Base-by-base conservation (phyloP, 2,329 filamentous ascomycete species). In the Fusarium newnesense region DNA sequence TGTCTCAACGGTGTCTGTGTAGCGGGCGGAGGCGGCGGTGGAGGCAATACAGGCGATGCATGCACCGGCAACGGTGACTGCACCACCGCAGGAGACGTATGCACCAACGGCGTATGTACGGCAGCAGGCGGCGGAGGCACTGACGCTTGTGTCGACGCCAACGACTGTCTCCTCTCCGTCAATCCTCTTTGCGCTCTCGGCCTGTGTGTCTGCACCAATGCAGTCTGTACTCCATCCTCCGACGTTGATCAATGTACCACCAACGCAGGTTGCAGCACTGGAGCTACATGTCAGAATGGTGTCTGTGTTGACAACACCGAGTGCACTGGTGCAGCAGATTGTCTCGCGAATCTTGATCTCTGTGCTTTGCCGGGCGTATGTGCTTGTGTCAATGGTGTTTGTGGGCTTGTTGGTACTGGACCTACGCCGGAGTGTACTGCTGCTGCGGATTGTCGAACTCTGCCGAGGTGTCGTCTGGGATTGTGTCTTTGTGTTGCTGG, bases 131-230 rank as follows among this genome's bases (percentile, higher is more conserved):
- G 52, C 2, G 53, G 30, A 2, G 34, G 42, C 16, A 42, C 58
- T 18, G 53, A 46, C 8, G n/a, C 42, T 7, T 72, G 69, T 26
- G n/a, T 57, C 10, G 68, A 68, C 8, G 63, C 36, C 8, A 65
- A 66, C 34, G 59, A 72, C 9, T 72, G 69, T 21, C 28, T 72
- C 24, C 13, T 67, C 15, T 46, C 52, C 1, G 59, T 37, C 18
- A 49, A 71, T 16, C 49, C 68, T 18, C n/a, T 69, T 5, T 72
- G 70, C 18, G 39, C 16, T 19, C 54, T 69, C 6, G 70, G 70
- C 11, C 54, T 72, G 7, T 72, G 70, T 24, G n/a, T 61, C 3
- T 72, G 70, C 18, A 26, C 57, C 3, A 24, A 61, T 26, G 54
- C 54, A 4, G 39, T 72, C 26, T 77, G 70, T 10, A 3, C 34